Conservation (phyloP, 2,329 filamentous ascomycete species). For the Ceratocystis colombiana region DNA sequence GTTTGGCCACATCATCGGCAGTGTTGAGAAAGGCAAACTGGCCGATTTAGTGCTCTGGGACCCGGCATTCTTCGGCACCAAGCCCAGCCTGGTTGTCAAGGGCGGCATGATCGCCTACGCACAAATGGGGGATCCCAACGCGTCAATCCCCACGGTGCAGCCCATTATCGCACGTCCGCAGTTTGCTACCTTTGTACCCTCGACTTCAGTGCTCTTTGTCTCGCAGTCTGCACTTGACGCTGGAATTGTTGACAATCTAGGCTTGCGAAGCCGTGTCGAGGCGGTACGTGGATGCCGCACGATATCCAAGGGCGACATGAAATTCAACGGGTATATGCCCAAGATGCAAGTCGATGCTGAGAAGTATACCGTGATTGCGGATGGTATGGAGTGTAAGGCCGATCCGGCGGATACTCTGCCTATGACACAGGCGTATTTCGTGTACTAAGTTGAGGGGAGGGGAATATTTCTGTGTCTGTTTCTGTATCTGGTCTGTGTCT, state of each 20-base stretch:
- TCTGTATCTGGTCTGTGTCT: too few relatives aligned
- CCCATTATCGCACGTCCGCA: constrained; percentile 75
- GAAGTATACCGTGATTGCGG: constrained; percentile 76
- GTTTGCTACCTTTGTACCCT: constrained; percentile 67
- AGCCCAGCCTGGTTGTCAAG: constrained; percentile 74
- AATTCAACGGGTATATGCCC: constrained; percentile 73
- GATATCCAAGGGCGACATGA: constrained; percentile 80
- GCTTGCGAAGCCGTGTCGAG: constrained; percentile 68
- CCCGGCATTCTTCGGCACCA: constrained; percentile 74
- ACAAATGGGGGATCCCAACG: constrained; percentile 79
- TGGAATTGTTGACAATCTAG: constrained; percentile 60
- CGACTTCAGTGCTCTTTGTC: constrained; percentile 71
- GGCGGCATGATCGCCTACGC: constrained; percentile 74
- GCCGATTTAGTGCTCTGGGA: constrained; percentile 86
- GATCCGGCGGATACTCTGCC: constrained; percentile 63
- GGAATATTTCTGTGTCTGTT: background rate
- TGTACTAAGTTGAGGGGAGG: constrained; percentile 47
- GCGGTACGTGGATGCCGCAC: constrained; percentile 64
- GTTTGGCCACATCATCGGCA: constrained; percentile 77
- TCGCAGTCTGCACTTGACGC: constrained; percentile 58
- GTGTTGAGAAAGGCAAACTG: constrained; percentile 77
- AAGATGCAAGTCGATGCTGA: constrained; percentile 88
- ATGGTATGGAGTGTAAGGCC: constrained; percentile 62
- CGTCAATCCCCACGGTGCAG: constrained; percentile 77
- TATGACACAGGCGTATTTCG: constrained; percentile 65